These are phyloP conservation scores for Urostyla sp. DNA, from an alignment of 73 alveolate species.

Conservation along the genomic window DNA sequence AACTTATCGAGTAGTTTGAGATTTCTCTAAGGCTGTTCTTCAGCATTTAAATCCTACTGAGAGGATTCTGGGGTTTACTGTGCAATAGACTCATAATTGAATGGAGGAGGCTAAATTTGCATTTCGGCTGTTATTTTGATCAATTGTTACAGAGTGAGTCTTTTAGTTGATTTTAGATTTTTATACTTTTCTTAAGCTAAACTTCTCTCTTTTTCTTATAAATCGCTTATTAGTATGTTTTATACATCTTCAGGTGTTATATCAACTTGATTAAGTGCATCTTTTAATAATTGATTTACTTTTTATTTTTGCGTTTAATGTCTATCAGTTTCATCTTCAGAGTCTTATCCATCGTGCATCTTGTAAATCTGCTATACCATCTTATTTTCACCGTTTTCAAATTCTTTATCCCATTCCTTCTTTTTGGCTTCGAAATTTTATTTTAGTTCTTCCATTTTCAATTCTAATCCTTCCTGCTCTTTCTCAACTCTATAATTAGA, in stretches of 20 bases:
- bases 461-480: neutral
- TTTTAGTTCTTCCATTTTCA: neutral
- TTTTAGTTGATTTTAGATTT: neutral
- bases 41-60: neutral
- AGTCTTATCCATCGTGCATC: neutral
- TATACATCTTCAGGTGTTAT: constrained; percentile 48
- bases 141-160: constrained; percentile 13
- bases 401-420: constrained; percentile 40
- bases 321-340: constrained; percentile 8
- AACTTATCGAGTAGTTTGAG: constrained; percentile 14
- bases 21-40: neutral
- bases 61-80: too few relatives aligned
- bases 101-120: too few relatives aligned
- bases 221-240: constrained; percentile 37
- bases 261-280: neutral
- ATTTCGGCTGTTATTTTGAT: constrained; percentile 9
- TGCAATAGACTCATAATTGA: too few relatives aligned
- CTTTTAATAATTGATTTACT: neutral
- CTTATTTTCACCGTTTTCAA: neutral
- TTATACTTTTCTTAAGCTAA: neutral
- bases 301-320: neutral
- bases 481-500: neutral
- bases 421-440: constrained; percentile 4
- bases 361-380: neutral
- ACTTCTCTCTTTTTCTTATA: constrained; percentile 13